Percentiles rank a stretch among this genome's conserved stretches.
Conservation (phyloP, 2,329 filamentous ascomycete species). For the Aspergillus novoparasiticus region DNA sequence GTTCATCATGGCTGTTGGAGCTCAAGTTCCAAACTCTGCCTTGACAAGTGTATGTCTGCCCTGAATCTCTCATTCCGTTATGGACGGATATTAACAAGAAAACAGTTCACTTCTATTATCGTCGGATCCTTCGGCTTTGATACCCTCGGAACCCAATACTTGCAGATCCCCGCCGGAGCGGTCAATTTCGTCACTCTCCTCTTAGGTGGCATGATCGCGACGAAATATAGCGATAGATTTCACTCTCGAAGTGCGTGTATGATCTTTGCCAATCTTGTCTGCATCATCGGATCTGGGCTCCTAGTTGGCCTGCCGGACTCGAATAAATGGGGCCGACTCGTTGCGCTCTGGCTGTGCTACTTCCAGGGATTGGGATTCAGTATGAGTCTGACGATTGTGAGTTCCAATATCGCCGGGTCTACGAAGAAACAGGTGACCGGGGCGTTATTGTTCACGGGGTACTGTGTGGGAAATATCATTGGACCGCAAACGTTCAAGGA, state of each 20-base stretch:
- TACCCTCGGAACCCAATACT: conserved; percentile 56
- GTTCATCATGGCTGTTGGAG: conserved; percentile 56
- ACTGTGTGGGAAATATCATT: conserved; percentile 50
- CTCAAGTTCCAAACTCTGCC: conserved; percentile 60
- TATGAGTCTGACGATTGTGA: conserved; percentile 57
- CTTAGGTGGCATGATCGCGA: conserved; percentile 55
- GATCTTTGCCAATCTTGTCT: conserved; percentile 58
- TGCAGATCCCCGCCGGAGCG: conserved; percentile 63
- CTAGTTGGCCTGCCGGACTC: conserved; percentile 54
- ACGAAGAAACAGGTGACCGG: conserved; percentile 38
- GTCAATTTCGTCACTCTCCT: conserved; percentile 59
- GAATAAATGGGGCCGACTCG: conserved; percentile 61
- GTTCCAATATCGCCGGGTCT: conserved; percentile 52
- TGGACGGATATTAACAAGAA: neutral
- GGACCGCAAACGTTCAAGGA: conserved; percentile 57
- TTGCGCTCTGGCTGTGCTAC: conserved; percentile 60
- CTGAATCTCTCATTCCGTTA: neutral
- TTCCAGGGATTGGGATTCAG: conserved; percentile 58
- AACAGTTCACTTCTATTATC: conserved; percentile 51
- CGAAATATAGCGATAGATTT: conserved; percentile 47
- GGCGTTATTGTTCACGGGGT: conserved; percentile 53
- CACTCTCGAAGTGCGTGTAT: conserved; percentile 58
- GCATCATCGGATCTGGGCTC: conserved; percentile 56
- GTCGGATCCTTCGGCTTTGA: conserved; percentile 52
- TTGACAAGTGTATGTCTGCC: conserved; percentile 48